Percentiles rank a stretch among this genome's conserved stretches.
Evolutionary conservation across 306 rosid genomes (phyloP).

Genomic region (Lathyrus oleraceus): DNA sequence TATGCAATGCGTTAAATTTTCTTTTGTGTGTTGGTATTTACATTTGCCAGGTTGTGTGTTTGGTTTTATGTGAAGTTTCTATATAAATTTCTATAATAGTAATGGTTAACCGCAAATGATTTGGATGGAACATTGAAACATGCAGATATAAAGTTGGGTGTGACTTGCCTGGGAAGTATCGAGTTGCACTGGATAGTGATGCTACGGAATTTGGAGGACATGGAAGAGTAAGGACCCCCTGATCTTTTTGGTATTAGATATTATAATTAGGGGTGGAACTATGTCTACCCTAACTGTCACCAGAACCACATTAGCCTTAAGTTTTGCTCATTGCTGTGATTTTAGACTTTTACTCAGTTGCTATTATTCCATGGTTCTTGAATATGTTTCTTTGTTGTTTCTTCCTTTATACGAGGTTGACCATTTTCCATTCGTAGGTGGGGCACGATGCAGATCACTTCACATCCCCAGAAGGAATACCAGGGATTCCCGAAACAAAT

Average conservation of each 20-base stretch:
- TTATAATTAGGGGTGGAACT: slow-evolving; percentile 19
- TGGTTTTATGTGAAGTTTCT: slow-evolving; percentile 23
- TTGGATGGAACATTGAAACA: slow-evolving; percentile 37
- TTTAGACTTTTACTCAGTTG: slow-evolving; percentile 23
- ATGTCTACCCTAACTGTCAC: not conserved
- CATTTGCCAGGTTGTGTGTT: slow-evolving; percentile 5
- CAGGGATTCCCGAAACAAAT: slow-evolving; percentile 88
- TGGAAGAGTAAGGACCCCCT: slow-evolving; percentile 79
- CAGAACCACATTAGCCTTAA: not conserved
- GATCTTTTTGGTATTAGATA: slow-evolving; percentile 14
- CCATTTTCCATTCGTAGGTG: slow-evolving; percentile 53
- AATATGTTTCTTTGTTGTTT: slow-evolving; percentile 25
- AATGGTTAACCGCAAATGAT: slow-evolving; percentile 25
- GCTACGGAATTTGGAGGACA: slow-evolving; percentile 82
- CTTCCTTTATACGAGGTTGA: slow-evolving; percentile 11
- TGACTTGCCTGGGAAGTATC: slow-evolving; percentile 94
- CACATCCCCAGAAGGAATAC: slow-evolving; percentile 89
- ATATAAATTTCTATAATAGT: slow-evolving; percentile 8
- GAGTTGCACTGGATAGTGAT: slow-evolving; percentile 94
- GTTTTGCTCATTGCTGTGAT: no score
- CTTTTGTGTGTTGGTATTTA: slow-evolving; percentile 15
- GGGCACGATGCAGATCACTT: slow-evolving; percentile 79
- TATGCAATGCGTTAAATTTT: slow-evolving; percentile 41
- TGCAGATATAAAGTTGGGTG: slow-evolving; percentile 94
- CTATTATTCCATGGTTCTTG: slow-evolving; percentile 24